Evolutionary conservation across 2,329 filamentous ascomycete genomes (phyloP).

Genomic region (Anthostomella pinea): DNA sequence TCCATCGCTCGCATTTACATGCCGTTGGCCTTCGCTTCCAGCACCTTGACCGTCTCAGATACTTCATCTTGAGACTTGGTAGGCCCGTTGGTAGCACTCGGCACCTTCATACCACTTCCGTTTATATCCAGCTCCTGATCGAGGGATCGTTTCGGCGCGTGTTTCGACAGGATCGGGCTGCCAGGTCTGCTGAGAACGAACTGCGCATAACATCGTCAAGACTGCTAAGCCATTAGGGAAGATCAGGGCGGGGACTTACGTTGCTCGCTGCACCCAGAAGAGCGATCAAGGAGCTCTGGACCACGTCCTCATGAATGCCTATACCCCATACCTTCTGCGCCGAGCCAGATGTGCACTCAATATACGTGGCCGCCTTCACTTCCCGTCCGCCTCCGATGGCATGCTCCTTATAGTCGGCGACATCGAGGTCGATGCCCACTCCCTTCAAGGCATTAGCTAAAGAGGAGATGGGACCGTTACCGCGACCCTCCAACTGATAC

Average conservation of each 20-base stretch:
- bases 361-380: constrained; percentile 93
- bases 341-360: constrained; percentile 74
- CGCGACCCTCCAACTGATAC: constrained; percentile 73
- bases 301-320: constrained; percentile 88
- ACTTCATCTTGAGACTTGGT: constrained; percentile 18
- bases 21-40: constrained; percentile 41
- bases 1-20: too few relatives aligned
- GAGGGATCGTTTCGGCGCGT: constrained; percentile 50
- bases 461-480: constrained; percentile 88
- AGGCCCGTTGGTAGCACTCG: constrained; percentile 22
- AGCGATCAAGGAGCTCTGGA: constrained; percentile 84
- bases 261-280: constrained; percentile 81
- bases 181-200: constrained; percentile 69
- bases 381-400: constrained; percentile 77
- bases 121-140: constrained; percentile 37
- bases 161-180: constrained; percentile 64
- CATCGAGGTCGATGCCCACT: constrained; percentile 83
- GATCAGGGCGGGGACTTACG: constrained; percentile 52
- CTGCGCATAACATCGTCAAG: constrained; percentile 39
- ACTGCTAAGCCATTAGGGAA: not conserved
- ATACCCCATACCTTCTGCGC: constrained; percentile 82
- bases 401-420: constrained; percentile 95
- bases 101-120: constrained; percentile 19
- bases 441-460: constrained; percentile 76
- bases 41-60: constrained; percentile 32